Base-by-base conservation (phyloP, 2,329 filamentous ascomycete genomes). In the Huntiella abstrusa region DNA sequence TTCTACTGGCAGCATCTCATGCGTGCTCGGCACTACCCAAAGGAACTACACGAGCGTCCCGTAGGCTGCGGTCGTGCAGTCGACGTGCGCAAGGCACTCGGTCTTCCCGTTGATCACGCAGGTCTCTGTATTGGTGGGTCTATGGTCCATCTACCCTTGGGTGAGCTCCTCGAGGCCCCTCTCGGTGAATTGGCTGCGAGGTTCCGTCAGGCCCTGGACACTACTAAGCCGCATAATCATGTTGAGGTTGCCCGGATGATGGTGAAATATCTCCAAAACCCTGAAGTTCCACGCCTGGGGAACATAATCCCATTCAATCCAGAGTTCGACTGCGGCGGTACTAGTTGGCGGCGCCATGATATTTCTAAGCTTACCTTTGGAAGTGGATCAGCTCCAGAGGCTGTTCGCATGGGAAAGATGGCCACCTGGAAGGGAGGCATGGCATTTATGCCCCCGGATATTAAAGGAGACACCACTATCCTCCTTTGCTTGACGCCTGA, bases 401-500 rank as follows among this genome's bases (percentile, higher is more conserved):
- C 43, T 3, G 36, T 45, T 5, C 28, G 43, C 10, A 40, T 45
- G 43, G 35, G 35, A 1, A 13, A 45, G 4, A n/a, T 40, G 35
- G 35, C 35, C n/a, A 13, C 22, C 8, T 32, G 13, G 22, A 33
- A 33, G 36, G 43, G 36, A 13, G 32, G 17, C 1, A 32, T 13
- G 8, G 38, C 33, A n/a, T 32, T 45, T 11, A 45, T 45, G 43
- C 43, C 36, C n/a, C 12, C n/a, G 13, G 43, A 45, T 39, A 6
- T 4, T 12, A 15, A 45, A 5, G 43, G 43, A 6, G n/a, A 40
- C 34, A 28, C 32, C 17, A 36, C 16, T 11, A 17, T 45, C 8
- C 12, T 13, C 4, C 13, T 37, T 33, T 39, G 17, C 17, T 28
- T 45, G 13, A 45, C 35, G 12, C 16, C 35, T 10, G 35, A 39